Evolutionary conservation across 495 filamentous ascomycete species (phyloP), one percentile per base, ranked within the genome.

Genomic region (Penicillium cataractarum): DNA sequence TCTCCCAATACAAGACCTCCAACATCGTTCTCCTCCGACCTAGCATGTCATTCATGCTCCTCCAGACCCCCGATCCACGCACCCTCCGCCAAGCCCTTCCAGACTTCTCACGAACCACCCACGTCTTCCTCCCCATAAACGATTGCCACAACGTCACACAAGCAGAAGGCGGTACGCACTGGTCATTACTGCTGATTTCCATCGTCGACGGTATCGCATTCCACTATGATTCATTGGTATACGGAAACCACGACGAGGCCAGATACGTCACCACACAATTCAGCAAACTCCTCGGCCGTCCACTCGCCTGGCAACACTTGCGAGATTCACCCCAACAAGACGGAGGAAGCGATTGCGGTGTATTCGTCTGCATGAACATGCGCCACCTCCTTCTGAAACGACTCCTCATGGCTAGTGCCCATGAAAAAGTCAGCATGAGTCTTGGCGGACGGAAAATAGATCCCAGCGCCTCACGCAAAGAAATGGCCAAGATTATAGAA

Each of bases 111-210:
- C 82, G 82, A 19, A 90, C 92, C 21, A 95, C 93, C 3, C 96
- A 99, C 75, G 92, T 98, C 72, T 99, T 99, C 79, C 87, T 98
- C 17, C 96, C 96, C 10, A 89, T 99, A 60, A 99, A 97, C 74
- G 94, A 99, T 77, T 89, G 85, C 67, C 84, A 84, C 10, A 89
- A 92, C 62, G 85, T 90, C 54, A 83, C 80, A 31, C 80, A 88
- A 55, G 87, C 92, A 22, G 93, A 97, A 78, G 92, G 92, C 49
- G 96, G 96, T 39, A 89, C 87, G 3, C 96, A 99, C 75, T 99
- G 96, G 96, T 96, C 92, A 2, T 80, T 99, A 6, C 87, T 99
- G 0, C 82, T 99, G 39, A 93, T 99, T 48, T 90, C 88, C 27
- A 83, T 93, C 39, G 85, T 96, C 37, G 96, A 99, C 72, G 86